Percentiles rank a stretch among this genome's conserved stretches.
Conservation (phyloP, 2,329 filamentous ascomycete genomes). For the Penicillium sp. region DNA sequence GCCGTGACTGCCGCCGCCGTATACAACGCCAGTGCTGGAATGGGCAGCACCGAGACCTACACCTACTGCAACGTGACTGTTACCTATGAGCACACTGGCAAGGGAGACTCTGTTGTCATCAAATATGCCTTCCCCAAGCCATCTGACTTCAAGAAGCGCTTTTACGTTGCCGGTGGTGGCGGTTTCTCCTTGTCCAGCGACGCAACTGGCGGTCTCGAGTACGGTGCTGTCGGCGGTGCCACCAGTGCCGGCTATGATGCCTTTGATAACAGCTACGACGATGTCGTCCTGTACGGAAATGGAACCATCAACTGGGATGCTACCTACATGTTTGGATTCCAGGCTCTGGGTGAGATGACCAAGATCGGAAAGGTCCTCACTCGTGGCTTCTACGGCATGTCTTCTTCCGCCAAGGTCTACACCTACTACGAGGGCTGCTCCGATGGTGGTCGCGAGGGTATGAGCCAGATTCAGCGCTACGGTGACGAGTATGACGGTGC, state of each 20-base stretch:
- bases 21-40: slow-evolving; percentile 36
- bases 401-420: slow-evolving; percentile 29
- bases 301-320: slow-evolving; percentile 45
- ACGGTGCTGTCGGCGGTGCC: slow-evolving; percentile 44
- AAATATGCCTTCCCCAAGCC: slow-evolving; percentile 39
- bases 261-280: slow-evolving; percentile 39
- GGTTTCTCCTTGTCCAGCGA: slow-evolving; percentile 44
- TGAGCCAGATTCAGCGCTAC: slow-evolving; percentile 55
- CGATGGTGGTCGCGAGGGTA: slow-evolving; percentile 57
- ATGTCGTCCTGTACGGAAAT: slow-evolving; percentile 48
- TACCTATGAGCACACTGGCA: slow-evolving; percentile 45
- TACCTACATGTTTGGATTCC: slow-evolving; percentile 45
- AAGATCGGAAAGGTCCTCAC: slow-evolving; percentile 48
- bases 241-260: slow-evolving; percentile 50
- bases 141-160: slow-evolving; percentile 47
- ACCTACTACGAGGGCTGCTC: slow-evolving; percentile 59
- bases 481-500: slow-evolving; percentile 51
- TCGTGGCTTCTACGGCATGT: slow-evolving; percentile 42
- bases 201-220: slow-evolving; percentile 44
- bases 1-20: slow-evolving; percentile 43
- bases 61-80: slow-evolving; percentile 47
- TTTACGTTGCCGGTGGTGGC: slow-evolving; percentile 49
- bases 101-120: slow-evolving; percentile 40
- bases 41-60: slow-evolving; percentile 26
- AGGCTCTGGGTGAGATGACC: slow-evolving; percentile 55